phyloP scores from a whole-genome alignment of 2,329 filamentous ascomycete species.

The Xylaria sp. region DNA sequence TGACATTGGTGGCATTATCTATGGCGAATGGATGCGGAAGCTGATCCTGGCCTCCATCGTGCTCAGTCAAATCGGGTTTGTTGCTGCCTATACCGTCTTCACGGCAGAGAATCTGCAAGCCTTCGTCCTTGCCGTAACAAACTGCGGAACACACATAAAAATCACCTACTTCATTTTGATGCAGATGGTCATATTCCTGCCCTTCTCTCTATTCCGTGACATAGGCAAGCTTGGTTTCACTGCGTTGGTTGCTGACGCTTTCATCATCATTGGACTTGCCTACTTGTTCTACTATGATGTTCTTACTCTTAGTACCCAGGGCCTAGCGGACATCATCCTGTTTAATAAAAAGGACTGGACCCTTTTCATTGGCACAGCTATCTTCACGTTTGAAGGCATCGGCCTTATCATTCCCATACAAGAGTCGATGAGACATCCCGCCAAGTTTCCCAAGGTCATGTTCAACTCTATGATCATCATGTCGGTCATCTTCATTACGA shows the following conservation, averaged over 20 bases:
- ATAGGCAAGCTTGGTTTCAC: slow-evolving; percentile 98
- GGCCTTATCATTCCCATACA: slow-evolving; percentile 98
- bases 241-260: slow-evolving; percentile 90
- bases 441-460: slow-evolving; percentile 90
- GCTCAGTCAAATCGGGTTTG: slow-evolving; percentile 93
- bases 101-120: slow-evolving; percentile 95
- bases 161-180: slow-evolving; percentile 92
- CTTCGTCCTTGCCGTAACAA: slow-evolving; percentile 89
- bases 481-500: slow-evolving; percentile 87
- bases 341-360: slow-evolving; percentile 97
- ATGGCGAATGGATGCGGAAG: slow-evolving; percentile 88
- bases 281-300: slow-evolving; percentile 98
- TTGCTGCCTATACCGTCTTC: slow-evolving; percentile 95
- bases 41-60: slow-evolving; percentile 93
- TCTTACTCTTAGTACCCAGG: slow-evolving; percentile 79
- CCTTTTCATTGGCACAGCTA: slow-evolving; percentile 96
- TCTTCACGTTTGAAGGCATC: slow-evolving; percentile 98
- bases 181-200: slow-evolving; percentile 95
- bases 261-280: slow-evolving; percentile 90
- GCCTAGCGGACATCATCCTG: slow-evolving; percentile 84
- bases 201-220: slow-evolving; percentile 91
- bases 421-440: slow-evolving; percentile 91
- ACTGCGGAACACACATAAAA: slow-evolving; percentile 86
- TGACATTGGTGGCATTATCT: slow-evolving; percentile 92
- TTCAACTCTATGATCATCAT: slow-evolving; percentile 95